phyloP scores from a whole-genome alignment of 768 basidiomycete genomes.

The Trametes gibbosa region DNA sequence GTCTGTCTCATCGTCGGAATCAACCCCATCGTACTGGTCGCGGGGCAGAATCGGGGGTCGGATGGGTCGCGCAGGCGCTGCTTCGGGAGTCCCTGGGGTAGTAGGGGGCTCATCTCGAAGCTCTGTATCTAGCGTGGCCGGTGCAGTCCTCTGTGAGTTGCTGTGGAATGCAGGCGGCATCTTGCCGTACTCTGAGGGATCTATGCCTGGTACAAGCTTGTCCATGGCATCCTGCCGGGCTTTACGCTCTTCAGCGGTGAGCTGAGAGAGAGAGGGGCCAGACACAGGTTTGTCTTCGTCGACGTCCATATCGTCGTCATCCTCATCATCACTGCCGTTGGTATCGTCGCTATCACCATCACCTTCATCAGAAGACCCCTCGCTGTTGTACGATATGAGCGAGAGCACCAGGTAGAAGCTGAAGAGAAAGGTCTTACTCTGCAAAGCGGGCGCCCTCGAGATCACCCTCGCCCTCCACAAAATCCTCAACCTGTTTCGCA shows the following conservation, averaged over 20 bases:
- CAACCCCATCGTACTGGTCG: slow-evolving; percentile 87
- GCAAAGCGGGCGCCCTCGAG: slow-evolving; percentile 86
- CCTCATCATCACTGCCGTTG: slow-evolving; percentile 28
- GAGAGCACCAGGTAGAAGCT: neutral
- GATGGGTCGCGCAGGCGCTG: slow-evolving; percentile 43
- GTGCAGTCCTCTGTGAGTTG: slow-evolving; percentile 67
- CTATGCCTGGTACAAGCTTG: slow-evolving; percentile 75
- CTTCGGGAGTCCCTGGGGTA: slow-evolving; percentile 1
- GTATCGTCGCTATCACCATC: slow-evolving; percentile 45
- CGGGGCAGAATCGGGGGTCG: slow-evolving; percentile 80
- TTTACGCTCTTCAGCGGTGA: slow-evolving; percentile 22
- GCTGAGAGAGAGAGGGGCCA: neutral
- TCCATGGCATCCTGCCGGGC: slow-evolving; percentile 69
- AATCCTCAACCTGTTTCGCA: slow-evolving; percentile 83
- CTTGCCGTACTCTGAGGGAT: slow-evolving; percentile 83
- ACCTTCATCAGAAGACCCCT: slow-evolving; percentile 64
- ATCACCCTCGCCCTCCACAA: slow-evolving; percentile 88
- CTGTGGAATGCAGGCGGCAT: slow-evolving; percentile 72
- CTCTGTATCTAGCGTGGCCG: slow-evolving; percentile 43
- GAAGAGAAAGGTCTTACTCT: slow-evolving; percentile 58
- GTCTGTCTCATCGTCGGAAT: slow-evolving; percentile 87
- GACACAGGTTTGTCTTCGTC: slow-evolving; percentile 30
- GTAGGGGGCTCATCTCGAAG: slow-evolving; percentile 29
- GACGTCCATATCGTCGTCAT: slow-evolving; percentile 39
- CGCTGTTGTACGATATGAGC: slow-evolving; percentile 40